Base-by-base conservation (phyloP, 208 protist species). In the Zelonia costaricensis region DNA sequence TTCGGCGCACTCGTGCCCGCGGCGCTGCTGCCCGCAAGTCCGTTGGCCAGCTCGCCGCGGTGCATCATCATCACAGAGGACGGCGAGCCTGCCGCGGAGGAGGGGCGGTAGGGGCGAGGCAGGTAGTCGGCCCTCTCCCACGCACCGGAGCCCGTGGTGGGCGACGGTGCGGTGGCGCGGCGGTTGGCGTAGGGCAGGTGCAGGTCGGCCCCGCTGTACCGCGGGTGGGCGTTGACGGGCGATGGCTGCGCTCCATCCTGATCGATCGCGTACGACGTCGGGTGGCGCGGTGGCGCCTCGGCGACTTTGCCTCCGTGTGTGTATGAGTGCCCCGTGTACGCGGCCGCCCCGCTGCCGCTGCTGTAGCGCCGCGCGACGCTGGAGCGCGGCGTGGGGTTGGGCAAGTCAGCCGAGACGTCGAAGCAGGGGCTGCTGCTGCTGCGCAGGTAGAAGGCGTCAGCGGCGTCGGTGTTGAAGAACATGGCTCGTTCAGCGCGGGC, bases 391-490 rank as follows among this genome's bases (percentile, higher is more conserved):
- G 47, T 15, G 3, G 38, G 1, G 23, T 3, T 33, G 39, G 30
- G 35, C 7, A 51, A 36, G 20, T 62, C 55, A 6, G 28, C 23
- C 10, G 31, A 23, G 28, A 58, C 54, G 18, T 69, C 63, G 23
- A 49, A 54, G 20, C 42, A 40, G 10, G 55, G 31, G 4, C 20
- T 48, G 49, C 39, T 56, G 38, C 53, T 44, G 20, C 10, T 7
- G 47, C 44, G 51, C 47, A 71, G 58, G 39, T 68, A 80, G 35
- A 45, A 72, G n/a, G 68, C 61, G 39, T 80, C 69, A 7, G 56
- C 74, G 6, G 45, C 53, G 22, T 71, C 68, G 4, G 62, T 68
- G 62, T 72, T 71, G 62, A 74, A 74, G 36, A 71, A 68, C 74
- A 80, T 80, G 7, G 35, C 20, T 10, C 4, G 10, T n/a, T n/a